Evolutionary conservation across 805 yeast genomes (phyloP), one percentile per base, ranked within the genome.

Genomic region (Tetrapisispora taiwanensis): DNA sequence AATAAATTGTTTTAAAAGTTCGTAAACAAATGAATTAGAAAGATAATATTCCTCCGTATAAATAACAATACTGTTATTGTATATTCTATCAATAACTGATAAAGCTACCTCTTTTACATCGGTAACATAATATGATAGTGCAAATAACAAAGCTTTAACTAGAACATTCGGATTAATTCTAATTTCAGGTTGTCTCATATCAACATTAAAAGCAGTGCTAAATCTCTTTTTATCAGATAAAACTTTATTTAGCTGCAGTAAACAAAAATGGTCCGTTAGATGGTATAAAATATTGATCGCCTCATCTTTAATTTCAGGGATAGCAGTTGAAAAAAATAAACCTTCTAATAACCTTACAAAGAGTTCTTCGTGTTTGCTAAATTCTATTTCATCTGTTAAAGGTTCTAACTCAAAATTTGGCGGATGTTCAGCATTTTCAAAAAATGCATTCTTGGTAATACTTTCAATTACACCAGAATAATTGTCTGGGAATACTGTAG

Each of bases 121-220:
- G 14, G 71, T 67, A 43, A 79, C 73, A 66, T 86, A 83, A 48
- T 83, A 88, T 44, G 95, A 81, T 50, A 90, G 69, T 0, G 96
- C 89, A 56, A 75, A 78, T 13, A 81, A 76, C 37, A 92, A 77
- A 0, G 95, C 94, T 50, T 78, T 79, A 39, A 87, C 70, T 33
- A 88, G 68, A 0, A 84, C 73, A 28, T 77, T 76, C 48, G 87
- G 90, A 43, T 79, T 79, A 20, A 89, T 69, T 47, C 72, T 72
- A 4, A 80, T 77, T 32, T 71, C 70, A 0, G 96, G 96, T 63
- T 88, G 95, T 46, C 82, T 77, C 48, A 86, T 87, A 44, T 76
- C 75, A 22, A 88, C 79, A 10, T 81, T 75, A 58, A 90, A 90
- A 12, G 79, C 73, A 24, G 89, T 69, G 52, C 78, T 76, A 58